Evolutionary conservation across 805 yeast genomes (phyloP).

Genomic region (Saccharomycopsis lassenensis): DNA sequence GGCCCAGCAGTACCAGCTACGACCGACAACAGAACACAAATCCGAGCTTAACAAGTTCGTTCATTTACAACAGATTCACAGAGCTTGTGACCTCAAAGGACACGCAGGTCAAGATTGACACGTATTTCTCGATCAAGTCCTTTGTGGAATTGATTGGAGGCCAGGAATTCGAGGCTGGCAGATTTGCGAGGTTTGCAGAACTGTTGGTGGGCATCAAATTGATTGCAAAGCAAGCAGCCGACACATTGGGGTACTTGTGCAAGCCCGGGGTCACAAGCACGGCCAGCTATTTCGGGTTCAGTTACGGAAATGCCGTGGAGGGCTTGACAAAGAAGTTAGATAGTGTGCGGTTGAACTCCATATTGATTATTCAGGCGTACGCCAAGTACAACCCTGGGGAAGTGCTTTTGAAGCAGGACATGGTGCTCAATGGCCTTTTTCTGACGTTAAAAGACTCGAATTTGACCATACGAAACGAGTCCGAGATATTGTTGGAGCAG

Average conservation of each 20-base stretch:
- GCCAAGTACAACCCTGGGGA: constrained; percentile 16
- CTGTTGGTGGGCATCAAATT: constrained; percentile 10
- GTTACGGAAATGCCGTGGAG: constrained; percentile 15
- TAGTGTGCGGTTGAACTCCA: constrained; percentile 8
- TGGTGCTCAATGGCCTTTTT: constrained; percentile 6
- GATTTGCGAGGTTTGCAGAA: constrained; percentile 14
- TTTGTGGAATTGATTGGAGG: constrained; percentile 13
- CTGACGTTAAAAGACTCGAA: constrained; percentile 12
- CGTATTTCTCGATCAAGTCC: constrained; percentile 11
- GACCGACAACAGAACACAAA: no score
- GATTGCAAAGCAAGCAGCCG: constrained; percentile 16
- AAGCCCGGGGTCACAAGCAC: constrained; percentile 16
- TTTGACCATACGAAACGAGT: constrained; percentile 9
- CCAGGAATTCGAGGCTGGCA: constrained; percentile 14
- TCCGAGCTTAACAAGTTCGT: constrained; percentile 8
- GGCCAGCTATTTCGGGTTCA: constrained; percentile 13
- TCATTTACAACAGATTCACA: constrained; percentile 13
- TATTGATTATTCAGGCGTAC: constrained; percentile 11
- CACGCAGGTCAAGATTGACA: constrained; percentile 9
- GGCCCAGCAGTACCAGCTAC: no score
- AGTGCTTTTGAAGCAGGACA: constrained; percentile 6
- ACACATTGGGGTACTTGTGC: constrained; percentile 14
- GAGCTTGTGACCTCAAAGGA: constrained; percentile 13
- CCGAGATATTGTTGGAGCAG: constrained; percentile 25
- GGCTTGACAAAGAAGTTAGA: constrained; percentile 15